A percentile compares a stretch with the other conserved stretches of the same genome.
Conservation (phyloP, 768 basidiomycete species). For the Aureoboletus auriporus region DNA sequence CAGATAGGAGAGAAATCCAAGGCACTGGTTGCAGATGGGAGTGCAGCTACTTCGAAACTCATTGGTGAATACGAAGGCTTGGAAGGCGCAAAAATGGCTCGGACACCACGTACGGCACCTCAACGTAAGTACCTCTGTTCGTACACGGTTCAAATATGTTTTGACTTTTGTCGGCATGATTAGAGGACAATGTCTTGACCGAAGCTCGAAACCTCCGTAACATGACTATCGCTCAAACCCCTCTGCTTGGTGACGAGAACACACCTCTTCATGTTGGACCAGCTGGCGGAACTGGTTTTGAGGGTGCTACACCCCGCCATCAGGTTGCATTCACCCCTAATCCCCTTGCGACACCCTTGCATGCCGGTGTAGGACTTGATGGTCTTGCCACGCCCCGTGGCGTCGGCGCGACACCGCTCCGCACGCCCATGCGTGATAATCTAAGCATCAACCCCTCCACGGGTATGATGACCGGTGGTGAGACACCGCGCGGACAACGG, state of each 20-base stretch:
- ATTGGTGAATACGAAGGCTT: conserved; percentile 91
- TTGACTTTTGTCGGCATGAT: conserved; percentile 6
- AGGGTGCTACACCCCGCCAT: conserved; percentile 91
- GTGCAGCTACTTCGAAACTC: conserved; percentile 79
- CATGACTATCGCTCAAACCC: conserved; percentile 90
- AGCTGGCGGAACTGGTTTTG: conserved; percentile 87
- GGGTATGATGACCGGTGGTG: conserved; percentile 49
- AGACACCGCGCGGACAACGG: conserved; percentile 76
- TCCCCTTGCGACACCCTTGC: conserved; percentile 85
- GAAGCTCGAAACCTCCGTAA: conserved; percentile 95
- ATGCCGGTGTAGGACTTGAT: conserved; percentile 39
- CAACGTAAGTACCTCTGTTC: conserved; percentile 62
- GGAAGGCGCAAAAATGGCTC: conserved; percentile 83
- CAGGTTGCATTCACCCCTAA: conserved; percentile 92
- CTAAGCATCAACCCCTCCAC: conserved; percentile 81
- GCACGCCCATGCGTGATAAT: conserved; percentile 93
- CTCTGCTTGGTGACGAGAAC: conserved; percentile 94
- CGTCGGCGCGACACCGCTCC: conserved; percentile 72
- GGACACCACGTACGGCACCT: conserved; percentile 92
- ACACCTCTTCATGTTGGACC: conserved; percentile 79
- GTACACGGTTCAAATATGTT: conserved; percentile 1
- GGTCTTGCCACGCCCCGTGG: conserved; percentile 54
- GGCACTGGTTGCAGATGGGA: conserved; percentile 76
- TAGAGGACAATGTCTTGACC: conserved; percentile 91
- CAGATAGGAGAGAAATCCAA: conserved; percentile 88